A percentile compares a stretch with the other conserved stretches of the same genome.
phyloP scores from a whole-genome alignment of 768 basidiomycete genomes.

The Phylloporus arenicola region DNA sequence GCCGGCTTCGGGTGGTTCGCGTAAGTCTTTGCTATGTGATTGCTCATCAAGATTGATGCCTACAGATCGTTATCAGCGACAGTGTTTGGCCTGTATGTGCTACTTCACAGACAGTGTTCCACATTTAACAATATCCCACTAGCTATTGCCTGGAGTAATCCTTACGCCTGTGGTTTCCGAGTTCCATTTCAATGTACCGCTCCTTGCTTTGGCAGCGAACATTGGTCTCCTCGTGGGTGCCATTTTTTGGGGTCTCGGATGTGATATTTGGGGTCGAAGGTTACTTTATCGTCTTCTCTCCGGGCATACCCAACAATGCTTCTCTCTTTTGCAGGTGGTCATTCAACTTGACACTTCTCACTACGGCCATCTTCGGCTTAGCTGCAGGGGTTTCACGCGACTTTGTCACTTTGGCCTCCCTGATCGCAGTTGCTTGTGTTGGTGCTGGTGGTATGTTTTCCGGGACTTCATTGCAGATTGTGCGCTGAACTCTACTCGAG shows the following conservation, averaged over 20 bases:
- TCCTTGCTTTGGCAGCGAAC: conserved; percentile 47
- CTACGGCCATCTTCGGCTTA: conserved; percentile 49
- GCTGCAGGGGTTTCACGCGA: conserved; percentile 42
- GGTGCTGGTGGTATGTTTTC: conserved; percentile 41
- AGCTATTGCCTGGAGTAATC: conserved; percentile 40
- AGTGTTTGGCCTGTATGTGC: conserved; percentile 37
- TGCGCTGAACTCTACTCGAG: conserved; percentile 9
- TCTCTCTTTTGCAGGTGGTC: conserved; percentile 37
- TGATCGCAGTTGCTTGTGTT: conserved; percentile 41
- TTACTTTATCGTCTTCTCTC: conserved; percentile 11
- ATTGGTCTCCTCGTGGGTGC: conserved; percentile 49
- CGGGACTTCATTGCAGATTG: background rate
- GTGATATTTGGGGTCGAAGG: conserved; percentile 49
- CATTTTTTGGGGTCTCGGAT: conserved; percentile 45
- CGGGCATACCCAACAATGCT: conserved; percentile 36
- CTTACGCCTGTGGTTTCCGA: conserved; percentile 46
- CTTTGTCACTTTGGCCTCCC: conserved; percentile 44
- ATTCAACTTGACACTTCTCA: conserved; percentile 51
- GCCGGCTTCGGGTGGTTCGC: conserved; percentile 41
- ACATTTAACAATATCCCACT: background rate
- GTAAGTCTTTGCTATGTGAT: conserved; percentile 19
- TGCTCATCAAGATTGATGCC: background rate
- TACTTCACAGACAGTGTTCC: background rate
- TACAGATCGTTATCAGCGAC: conserved; percentile 17
- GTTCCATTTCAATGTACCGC: conserved; percentile 43